Conservation (phyloP, 352 stramenopile genomes). For the Phytophthora sp. region DNA sequence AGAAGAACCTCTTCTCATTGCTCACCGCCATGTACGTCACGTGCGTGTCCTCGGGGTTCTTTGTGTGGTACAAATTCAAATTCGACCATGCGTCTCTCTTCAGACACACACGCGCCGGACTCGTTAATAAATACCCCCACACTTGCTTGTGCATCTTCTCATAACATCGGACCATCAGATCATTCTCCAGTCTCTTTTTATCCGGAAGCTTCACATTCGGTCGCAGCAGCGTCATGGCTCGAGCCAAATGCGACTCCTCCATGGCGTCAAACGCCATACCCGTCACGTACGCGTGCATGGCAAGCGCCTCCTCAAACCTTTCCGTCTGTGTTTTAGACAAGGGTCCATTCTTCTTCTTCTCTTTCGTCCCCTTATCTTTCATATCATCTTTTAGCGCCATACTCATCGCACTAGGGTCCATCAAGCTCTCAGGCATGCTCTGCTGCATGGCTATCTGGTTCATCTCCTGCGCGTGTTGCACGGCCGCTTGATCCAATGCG, state of each 20-base stretch:
- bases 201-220: slow-evolving; percentile 67
- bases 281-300: slow-evolving; percentile 84
- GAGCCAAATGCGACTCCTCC: slow-evolving; percentile 73
- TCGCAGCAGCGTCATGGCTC: slow-evolving; percentile 64
- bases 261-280: slow-evolving; percentile 81
- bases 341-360: slow-evolving; percentile 49
- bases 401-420: slow-evolving; percentile 59
- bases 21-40: slow-evolving; percentile 85
- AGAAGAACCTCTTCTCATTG: slow-evolving; percentile 81
- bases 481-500: slow-evolving; percentile 53
- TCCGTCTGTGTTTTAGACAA: slow-evolving; percentile 73
- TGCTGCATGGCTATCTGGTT: slow-evolving; percentile 83
- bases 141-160: slow-evolving; percentile 89
- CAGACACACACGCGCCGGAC: slow-evolving; percentile 63
- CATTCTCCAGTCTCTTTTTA: slow-evolving; percentile 70
- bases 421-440: slow-evolving; percentile 67
- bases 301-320: slow-evolving; percentile 77
- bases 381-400: slow-evolving; percentile 60
- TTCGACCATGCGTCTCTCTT: slow-evolving; percentile 85
- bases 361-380: slow-evolving; percentile 43
- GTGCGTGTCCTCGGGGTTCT: slow-evolving; percentile 67
- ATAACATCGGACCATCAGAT: slow-evolving; percentile 73
- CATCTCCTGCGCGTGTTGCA: slow-evolving; percentile 72
- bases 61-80: slow-evolving; percentile 79
- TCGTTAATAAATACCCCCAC: slow-evolving; percentile 76